phyloP scores from a whole-genome alignment of 2,329 filamentous ascomycete genomes.

The Drechslerella dactyloides region DNA sequence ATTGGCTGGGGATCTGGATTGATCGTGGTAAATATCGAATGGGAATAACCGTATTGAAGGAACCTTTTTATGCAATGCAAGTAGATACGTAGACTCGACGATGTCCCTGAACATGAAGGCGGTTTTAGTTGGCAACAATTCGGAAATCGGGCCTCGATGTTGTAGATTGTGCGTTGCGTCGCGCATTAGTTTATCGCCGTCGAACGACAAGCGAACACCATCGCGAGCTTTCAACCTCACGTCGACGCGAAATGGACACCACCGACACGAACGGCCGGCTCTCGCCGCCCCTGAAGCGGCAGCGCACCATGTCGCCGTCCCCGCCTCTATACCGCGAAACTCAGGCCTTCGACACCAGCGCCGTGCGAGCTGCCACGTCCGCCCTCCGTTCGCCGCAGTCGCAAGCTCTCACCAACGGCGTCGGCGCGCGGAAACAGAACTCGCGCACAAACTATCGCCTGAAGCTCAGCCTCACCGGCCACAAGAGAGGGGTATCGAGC shows the following conservation, averaged over 20 bases:
- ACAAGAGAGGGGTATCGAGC: conserved; percentile 78
- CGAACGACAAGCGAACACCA: conserved; percentile 6
- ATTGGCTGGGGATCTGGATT: background rate
- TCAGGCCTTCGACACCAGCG: conserved; percentile 9
- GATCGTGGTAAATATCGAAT: background rate
- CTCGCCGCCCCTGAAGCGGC: conserved; percentile 44
- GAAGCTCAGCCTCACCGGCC: conserved; percentile 75
- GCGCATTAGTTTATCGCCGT: background rate
- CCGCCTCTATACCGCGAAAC: conserved; percentile 13
- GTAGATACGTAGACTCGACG: background rate
- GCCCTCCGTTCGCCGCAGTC: conserved; percentile 23
- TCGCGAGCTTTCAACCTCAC: conserved; percentile 9
- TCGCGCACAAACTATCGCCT: conserved; percentile 69
- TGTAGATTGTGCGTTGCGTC: conserved; percentile 19
- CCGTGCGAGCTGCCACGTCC: conserved; percentile 2
- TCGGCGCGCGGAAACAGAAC: conserved; percentile 11
- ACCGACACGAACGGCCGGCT: conserved; percentile 24
- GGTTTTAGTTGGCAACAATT: no score
- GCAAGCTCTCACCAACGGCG: conserved; percentile 6
- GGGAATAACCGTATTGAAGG: background rate
- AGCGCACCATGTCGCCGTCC: conserved; percentile 39
- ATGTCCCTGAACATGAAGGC: background rate
- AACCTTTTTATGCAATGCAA: background rate
- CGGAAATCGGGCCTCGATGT: no score
- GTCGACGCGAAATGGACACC: conserved; percentile 23